Evolutionary conservation across 805 yeast species (phyloP), one percentile per base, ranked within the genome.

Genomic region (Teunomyces stri): DNA sequence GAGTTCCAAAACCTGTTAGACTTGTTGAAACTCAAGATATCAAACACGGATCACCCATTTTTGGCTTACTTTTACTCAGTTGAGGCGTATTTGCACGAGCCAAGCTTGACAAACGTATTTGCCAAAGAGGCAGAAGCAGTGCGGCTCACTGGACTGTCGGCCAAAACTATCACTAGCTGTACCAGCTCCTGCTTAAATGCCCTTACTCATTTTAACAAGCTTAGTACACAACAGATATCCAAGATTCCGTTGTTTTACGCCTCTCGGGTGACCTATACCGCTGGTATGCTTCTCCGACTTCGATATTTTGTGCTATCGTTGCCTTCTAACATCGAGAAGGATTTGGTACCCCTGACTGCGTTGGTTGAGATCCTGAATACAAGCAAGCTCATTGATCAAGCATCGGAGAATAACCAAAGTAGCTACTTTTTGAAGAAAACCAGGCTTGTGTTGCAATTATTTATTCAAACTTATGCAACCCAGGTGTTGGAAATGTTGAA

Each of bases 81-180:
- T 20, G 85, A 83, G 57, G 88, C 88, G 0, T 83, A 80, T 58
- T 62, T 84, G 12, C 79, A 81, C 56, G 88, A 84, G 58, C 87
- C 86, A 5, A 42, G 42, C 47, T 62, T 66, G 34, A 59, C 68
- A 44, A 53, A 55, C 29, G 54, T 64, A 5, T 54, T 59, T 12
- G 31, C 43, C 11, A 43, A 36, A 11, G 58, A 54, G 10, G 52
- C 57, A 15, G 57, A 53, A 7, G 47, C 42, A 15, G 43, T 54
- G 18, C 60, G 53, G 29, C 51, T 64, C 21, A 55, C 57, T 11
- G 53, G 55, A 3, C 48, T 63, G 16, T 63, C 81, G 1, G 63
- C 75, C 6, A 68, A 62, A 10, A 65, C 81, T 2, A 74, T 81
- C 38, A 69, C 75, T 3, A 70, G 66, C 44, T 82, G 87, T 49